Conservation (phyloP, 2,329 filamentous ascomycete species). For the Cladosporium sp. region DNA sequence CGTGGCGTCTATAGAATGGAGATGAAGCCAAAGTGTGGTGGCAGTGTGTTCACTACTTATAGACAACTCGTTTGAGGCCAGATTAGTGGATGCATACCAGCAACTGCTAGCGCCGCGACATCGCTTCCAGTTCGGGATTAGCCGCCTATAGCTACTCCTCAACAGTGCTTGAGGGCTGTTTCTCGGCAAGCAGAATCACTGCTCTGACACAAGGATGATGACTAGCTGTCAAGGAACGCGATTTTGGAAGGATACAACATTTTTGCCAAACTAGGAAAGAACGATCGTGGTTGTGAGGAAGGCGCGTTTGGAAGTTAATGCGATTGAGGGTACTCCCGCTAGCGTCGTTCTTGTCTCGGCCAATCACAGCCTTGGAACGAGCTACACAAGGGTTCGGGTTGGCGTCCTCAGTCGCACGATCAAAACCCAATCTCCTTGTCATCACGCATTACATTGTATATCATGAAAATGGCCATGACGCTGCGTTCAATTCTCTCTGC, state of each 20-base stretch:
- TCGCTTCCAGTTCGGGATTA: background rate
- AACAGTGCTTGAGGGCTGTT: background rate
- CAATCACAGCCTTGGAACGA: background rate
- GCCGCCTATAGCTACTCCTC: background rate
- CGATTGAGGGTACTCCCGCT: background rate
- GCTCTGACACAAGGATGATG: too few relatives aligned
- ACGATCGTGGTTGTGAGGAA: background rate
- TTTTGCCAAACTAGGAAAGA: background rate
- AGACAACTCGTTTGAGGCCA: background rate
- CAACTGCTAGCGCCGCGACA: conserved; percentile 1
- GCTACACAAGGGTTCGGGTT: background rate
- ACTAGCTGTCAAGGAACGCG: too few relatives aligned
- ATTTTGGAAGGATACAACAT: background rate
- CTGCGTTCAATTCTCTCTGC: background rate
- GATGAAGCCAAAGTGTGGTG: background rate
- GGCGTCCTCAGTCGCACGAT: background rate
- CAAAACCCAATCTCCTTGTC: background rate
- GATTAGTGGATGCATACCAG: background rate
- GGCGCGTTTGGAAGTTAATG: background rate
- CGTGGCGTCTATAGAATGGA: background rate
- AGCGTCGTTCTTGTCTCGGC: background rate
- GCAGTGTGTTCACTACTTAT: background rate
- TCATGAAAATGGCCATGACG: background rate
- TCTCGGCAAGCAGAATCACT: background rate
- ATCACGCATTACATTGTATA: background rate